Percentiles rank a stretch among this genome's conserved stretches.
Conservation (phyloP, 805 yeast species). For the Ogataea zsoltii region DNA sequence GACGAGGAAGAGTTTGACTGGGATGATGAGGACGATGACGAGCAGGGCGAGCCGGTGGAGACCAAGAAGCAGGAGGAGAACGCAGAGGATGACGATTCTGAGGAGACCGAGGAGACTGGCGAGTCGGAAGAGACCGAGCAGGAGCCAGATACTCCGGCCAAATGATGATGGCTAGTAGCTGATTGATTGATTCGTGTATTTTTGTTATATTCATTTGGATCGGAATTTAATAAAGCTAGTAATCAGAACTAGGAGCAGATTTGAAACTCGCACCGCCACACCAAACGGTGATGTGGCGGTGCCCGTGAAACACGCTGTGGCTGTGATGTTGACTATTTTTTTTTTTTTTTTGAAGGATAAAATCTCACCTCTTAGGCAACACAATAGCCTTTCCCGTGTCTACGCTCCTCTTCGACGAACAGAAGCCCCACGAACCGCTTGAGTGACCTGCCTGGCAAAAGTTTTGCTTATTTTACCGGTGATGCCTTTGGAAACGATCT, state of each 20-base stretch:
- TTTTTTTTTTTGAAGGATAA: background rate
- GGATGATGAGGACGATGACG: conserved; percentile 54
- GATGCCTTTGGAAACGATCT: conserved; percentile 59
- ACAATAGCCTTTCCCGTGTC: no score
- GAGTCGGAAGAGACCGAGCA: conserved; percentile 9
- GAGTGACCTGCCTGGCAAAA: background rate
- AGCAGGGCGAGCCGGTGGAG: conserved; percentile 32
- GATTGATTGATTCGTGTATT: background rate
- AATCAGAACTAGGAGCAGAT: background rate
- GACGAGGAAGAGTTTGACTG: conserved; percentile 52
- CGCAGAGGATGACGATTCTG: conserved; percentile 1
- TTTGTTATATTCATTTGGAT: background rate
- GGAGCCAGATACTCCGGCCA: background rate
- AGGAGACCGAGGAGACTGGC: conserved; percentile 4
- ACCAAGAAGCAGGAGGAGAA: background rate
- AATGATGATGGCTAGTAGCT: background rate
- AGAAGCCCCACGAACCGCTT: background rate
- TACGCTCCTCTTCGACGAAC: background rate
- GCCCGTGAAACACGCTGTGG: background rate
- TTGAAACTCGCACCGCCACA: background rate
- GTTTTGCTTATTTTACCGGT: background rate
- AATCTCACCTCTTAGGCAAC: background rate
- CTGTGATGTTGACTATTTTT: background rate
- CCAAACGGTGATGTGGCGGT: no score
- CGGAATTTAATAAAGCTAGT: background rate